These are phyloP conservation scores for Grosmannia penicillata DNA, from an alignment of 2,329 filamentous ascomycete species.

Conservation along the genomic window DNA sequence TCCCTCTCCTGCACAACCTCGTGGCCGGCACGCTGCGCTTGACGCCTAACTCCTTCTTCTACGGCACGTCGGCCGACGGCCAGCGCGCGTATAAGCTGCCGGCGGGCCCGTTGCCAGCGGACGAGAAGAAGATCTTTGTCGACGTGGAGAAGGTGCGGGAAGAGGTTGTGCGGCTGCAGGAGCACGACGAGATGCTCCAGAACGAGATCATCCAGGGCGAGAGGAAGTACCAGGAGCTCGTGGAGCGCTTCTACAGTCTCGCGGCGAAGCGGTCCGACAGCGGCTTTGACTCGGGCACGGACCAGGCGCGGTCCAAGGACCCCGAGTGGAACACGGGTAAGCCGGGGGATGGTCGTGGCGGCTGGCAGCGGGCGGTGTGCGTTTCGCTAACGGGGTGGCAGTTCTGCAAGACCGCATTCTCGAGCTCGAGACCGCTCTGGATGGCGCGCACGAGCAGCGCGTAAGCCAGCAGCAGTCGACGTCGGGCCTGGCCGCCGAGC, in stretches of 20 bases:
- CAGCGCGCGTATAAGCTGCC: constrained; percentile 8
- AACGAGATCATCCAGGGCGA: constrained; percentile 11
- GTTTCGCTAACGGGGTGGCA: neutral
- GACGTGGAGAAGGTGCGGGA: constrained; percentile 19
- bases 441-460: constrained; percentile 5
- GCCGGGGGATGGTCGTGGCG: too few species aligned
- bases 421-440: constrained; percentile 9
- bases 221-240: constrained; percentile 9
- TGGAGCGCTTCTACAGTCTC: constrained; percentile 8
- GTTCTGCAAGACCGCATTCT: constrained; percentile 5
- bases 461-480: constrained; percentile 5
- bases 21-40: constrained; percentile 10
- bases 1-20: constrained; percentile 11
- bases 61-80: neutral
- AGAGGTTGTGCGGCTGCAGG: constrained; percentile 14
- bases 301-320: constrained; percentile 4
- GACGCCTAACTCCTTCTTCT: constrained; percentile 8
- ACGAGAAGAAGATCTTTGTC: constrained; percentile 15
- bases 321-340: constrained; percentile 7
- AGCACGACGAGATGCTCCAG: constrained; percentile 13
- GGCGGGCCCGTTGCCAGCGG: constrained; percentile 5
- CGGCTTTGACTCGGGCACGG: constrained; percentile 3
- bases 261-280: constrained; percentile 5
- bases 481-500: constrained; percentile 1
- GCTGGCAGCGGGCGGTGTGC: too few species aligned